Conservation (phyloP, 192 early-diverging fungal species). For the Mortierella hygrophila region DNA sequence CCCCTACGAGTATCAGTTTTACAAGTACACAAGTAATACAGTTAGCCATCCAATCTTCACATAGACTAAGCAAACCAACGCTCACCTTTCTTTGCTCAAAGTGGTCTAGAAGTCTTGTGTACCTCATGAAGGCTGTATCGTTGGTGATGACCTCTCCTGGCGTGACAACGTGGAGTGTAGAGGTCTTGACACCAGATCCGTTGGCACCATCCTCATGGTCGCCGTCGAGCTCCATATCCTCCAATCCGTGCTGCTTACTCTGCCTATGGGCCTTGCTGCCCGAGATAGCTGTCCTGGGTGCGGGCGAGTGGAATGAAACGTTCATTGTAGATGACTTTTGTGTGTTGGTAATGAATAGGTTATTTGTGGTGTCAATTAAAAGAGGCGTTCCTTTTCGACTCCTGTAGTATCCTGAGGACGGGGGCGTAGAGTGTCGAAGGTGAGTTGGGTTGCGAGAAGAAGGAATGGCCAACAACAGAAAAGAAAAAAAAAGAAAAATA, state of each 20-base stretch:
- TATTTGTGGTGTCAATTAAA: background rate
- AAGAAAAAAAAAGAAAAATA: background rate
- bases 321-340: slow-evolving; percentile 28
- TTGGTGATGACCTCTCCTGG: slow-evolving; percentile 83
- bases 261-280: slow-evolving; percentile 7
- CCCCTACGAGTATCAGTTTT: slow-evolving; percentile 63
- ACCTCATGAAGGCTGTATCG: slow-evolving; percentile 85
- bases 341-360: background rate
- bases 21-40: background rate
- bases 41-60: background rate
- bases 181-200: slow-evolving; percentile 7
- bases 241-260: slow-evolving; percentile 9
- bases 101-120: background rate
- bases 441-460: background rate
- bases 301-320: slow-evolving; percentile 42
- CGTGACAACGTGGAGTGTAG: slow-evolving; percentile 68
- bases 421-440: background rate
- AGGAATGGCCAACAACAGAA: background rate
- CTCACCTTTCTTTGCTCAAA: no score
- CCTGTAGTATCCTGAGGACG: background rate
- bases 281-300: slow-evolving; percentile 5
- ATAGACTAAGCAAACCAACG: slow-evolving; percentile 10
- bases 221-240: slow-evolving; percentile 59
- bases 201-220: slow-evolving; percentile 10
- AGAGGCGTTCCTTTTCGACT: background rate